Percentiles rank a stretch among this genome's conserved stretches.
Conservation (phyloP, 257 asterid genomes). For the Sherardia arvensis region DNA sequence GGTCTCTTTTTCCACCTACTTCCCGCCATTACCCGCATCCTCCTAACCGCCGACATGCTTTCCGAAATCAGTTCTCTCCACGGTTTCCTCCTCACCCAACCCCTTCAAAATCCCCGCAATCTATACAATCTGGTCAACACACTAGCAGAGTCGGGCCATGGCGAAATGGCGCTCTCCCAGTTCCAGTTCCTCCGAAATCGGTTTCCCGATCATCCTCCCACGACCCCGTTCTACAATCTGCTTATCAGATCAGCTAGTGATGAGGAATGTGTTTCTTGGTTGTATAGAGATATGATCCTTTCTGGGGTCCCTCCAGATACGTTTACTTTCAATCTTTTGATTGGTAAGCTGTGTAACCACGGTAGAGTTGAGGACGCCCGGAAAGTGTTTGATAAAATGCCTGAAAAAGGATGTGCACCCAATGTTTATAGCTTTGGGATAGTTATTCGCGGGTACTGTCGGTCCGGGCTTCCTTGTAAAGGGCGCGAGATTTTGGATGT, state of each 20-base stretch:
- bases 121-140: conserved; percentile 35
- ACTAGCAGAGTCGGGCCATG: conserved; percentile 40
- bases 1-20: conserved; percentile 22
- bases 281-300: conserved; percentile 55
- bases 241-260: conserved; percentile 29
- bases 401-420: conserved; percentile 58
- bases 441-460: conserved; percentile 76
- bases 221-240: conserved; percentile 47
- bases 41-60: conserved; percentile 57
- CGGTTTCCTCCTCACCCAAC: conserved; percentile 31
- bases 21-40: conserved; percentile 52
- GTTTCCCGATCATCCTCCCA: conserved; percentile 39
- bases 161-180: conserved; percentile 44
- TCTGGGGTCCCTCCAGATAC: conserved; percentile 58
- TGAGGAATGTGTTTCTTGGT: conserved; percentile 35
- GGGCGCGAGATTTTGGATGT: conserved; percentile 59
- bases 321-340: conserved; percentile 71
- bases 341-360: conserved; percentile 44
- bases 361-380: conserved; percentile 65
- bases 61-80: conserved; percentile 52
- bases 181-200: conserved; percentile 53
- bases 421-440: conserved; percentile 70
- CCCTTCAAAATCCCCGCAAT: conserved; percentile 15
- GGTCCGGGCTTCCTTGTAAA: conserved; percentile 33
- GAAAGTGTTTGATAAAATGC: conserved; percentile 69